These are phyloP conservation scores for Neoascochyta sp. DNA, from an alignment of 2,329 filamentous ascomycete genomes.

Conservation along the genomic window DNA sequence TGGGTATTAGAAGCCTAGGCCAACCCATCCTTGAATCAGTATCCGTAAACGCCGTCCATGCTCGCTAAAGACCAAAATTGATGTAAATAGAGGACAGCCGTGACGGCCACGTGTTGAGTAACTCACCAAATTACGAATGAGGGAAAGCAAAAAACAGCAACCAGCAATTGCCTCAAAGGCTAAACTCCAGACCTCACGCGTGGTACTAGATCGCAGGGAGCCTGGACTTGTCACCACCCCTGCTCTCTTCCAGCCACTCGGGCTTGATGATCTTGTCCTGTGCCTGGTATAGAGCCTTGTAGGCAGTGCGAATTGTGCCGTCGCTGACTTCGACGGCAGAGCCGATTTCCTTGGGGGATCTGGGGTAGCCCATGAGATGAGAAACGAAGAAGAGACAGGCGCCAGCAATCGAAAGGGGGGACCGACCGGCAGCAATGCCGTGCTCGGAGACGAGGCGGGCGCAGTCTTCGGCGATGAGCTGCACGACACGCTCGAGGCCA, in stretches of 20 bases:
- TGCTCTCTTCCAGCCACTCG: constrained; percentile 61
- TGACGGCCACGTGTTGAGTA: too few species aligned
- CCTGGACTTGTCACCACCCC: constrained; percentile 65
- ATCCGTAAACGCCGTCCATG: too few species aligned
- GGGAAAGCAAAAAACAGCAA: too few species aligned
- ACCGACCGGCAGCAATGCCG: constrained; percentile 83
- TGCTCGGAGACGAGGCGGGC: constrained; percentile 73
- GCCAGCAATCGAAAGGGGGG: constrained; percentile 87
- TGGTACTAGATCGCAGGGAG: constrained; percentile 4
- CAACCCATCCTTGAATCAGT: too few species aligned
- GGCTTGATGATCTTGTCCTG: constrained; percentile 70
- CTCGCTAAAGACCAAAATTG: too few species aligned
- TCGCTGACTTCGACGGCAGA: constrained; percentile 85
- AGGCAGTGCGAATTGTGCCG: constrained; percentile 92
- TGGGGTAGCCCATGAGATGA: constrained; percentile 74
- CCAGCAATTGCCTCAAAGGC: too few species aligned
- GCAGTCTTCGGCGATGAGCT: constrained; percentile 74
- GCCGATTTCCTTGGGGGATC: constrained; percentile 82
- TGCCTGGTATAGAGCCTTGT: constrained; percentile 78
- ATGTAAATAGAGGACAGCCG: too few species aligned
- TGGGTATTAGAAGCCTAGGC: too few species aligned
- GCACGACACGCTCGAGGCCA: constrained; percentile 68
- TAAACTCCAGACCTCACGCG: too few species aligned
- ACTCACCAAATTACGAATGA: too few species aligned
- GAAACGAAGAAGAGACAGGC: constrained; percentile 97